Conservation (phyloP, 192 early-diverging fungal genomes). For the Entomortierella lignicola region DNA sequence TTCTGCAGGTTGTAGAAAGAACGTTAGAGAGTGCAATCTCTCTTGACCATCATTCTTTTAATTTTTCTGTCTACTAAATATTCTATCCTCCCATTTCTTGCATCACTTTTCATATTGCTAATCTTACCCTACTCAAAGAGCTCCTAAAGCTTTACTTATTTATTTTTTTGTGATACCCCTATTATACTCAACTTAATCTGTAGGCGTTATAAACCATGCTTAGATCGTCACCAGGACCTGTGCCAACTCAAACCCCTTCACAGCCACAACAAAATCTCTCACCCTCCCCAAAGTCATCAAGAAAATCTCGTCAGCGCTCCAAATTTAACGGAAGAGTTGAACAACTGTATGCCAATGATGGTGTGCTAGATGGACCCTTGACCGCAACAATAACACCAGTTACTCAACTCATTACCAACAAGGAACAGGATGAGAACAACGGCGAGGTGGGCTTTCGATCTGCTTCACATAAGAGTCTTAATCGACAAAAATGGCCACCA, state of each 20-base stretch:
- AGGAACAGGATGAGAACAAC: neutral
- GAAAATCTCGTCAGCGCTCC: neutral
- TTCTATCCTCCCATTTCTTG: too few relatives aligned
- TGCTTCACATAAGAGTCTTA: constrained; percentile 9
- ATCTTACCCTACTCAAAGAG: too few relatives aligned
- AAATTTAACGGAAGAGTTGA: too few relatives aligned
- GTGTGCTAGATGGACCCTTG: neutral
- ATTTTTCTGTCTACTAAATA: too few relatives aligned
- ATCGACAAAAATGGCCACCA: constrained; percentile 24
- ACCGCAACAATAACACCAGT: neutral
- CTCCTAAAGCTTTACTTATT: too few relatives aligned
- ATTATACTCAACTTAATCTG: neutral
- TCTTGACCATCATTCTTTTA: neutral
- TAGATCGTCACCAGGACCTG: neutral
- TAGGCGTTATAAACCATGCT: neutral
- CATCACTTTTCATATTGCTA: too few relatives aligned
- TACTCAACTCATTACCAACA: neutral
- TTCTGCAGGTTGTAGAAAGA: too few relatives aligned
- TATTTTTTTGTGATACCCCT: neutral
- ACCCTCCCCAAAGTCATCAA: neutral
- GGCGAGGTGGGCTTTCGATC: neutral
- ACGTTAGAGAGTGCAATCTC: neutral
- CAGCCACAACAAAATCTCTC: neutral
- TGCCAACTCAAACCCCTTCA: neutral
- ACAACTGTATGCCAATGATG: neutral